Percentiles rank a stretch among this genome's conserved stretches.
Evolutionary conservation across 148 eudicot genomes (phyloP).

Genomic region (Arctostaphylos glauca): DNA sequence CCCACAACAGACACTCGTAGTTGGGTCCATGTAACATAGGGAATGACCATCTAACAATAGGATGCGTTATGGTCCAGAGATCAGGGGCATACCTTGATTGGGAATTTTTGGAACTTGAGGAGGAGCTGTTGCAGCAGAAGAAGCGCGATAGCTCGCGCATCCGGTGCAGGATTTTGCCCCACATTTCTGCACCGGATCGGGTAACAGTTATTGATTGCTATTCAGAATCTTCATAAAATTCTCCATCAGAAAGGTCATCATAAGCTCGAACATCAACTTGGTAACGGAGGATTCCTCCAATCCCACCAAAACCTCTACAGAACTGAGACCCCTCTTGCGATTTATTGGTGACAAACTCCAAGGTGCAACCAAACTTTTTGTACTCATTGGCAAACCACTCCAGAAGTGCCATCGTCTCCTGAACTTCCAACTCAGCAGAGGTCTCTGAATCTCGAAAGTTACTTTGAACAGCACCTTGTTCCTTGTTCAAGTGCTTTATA

Average conservation of each 20-base stretch:
- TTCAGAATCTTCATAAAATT: slow-evolving; percentile 22
- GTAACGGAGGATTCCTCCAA: slow-evolving; percentile 32
- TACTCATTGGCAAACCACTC: slow-evolving; percentile 35
- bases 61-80: background rate
- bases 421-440: slow-evolving; percentile 27
- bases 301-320: slow-evolving; percentile 33
- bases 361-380: slow-evolving; percentile 25
- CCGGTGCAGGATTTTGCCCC: slow-evolving; percentile 18
- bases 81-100: slow-evolving; percentile 12
- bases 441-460: slow-evolving; percentile 27
- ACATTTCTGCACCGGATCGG: slow-evolving; percentile 18
- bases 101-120: background rate
- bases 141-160: slow-evolving; percentile 15
- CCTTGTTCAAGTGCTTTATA: slow-evolving; percentile 30
- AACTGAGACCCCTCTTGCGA: slow-evolving; percentile 34
- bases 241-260: slow-evolving; percentile 27
- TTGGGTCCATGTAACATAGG: background rate
- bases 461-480: slow-evolving; percentile 19
- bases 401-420: slow-evolving; percentile 22
- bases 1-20: background rate
- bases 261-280: slow-evolving; percentile 29
- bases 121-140: background rate
- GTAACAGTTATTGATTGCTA: slow-evolving; percentile 25
- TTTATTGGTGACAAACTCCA: slow-evolving; percentile 29
- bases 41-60: background rate